These are phyloP conservation scores for Suillus sp. DNA, from an alignment of 768 basidiomycete species.

Conservation along the genomic window DNA sequence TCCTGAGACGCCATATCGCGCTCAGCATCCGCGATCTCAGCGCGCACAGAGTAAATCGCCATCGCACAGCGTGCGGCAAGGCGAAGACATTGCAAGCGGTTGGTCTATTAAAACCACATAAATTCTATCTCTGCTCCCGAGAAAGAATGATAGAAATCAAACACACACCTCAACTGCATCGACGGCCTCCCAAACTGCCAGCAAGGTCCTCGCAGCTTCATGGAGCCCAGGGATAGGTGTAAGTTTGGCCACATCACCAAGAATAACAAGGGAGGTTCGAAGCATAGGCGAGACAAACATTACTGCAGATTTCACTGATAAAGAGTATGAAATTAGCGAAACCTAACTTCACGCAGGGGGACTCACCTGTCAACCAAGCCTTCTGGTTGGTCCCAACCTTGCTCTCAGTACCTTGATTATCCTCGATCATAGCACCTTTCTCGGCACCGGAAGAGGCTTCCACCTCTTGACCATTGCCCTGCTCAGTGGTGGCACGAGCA, in stretches of 20 bases:
- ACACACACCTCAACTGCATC: constrained; percentile 60
- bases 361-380: not conserved
- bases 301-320: not conserved
- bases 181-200: constrained; percentile 67
- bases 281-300: not conserved
- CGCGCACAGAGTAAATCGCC: constrained; percentile 61
- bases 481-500: not conserved
- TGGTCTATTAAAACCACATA: constrained; percentile 46
- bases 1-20: not conserved
- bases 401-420: too few relatives aligned
- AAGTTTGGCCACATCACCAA: constrained; percentile 34
- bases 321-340: not conserved
- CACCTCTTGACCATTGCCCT: not conserved
- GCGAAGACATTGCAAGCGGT: constrained; percentile 66
- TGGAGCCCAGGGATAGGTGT: constrained; percentile 60
- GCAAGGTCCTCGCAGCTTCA: constrained; percentile 50
- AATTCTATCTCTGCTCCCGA: not conserved
- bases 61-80: constrained; percentile 75
- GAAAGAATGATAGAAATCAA: not conserved
- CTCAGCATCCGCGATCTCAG: constrained; percentile 64
- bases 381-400: not conserved
- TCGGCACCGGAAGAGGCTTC: not conserved
- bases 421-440: too few relatives aligned
- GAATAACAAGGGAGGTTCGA: not conserved
- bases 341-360: not conserved